phyloP scores from a whole-genome alignment of 2,329 filamentous ascomycete genomes.

The Colletotrichum simmondsii region DNA sequence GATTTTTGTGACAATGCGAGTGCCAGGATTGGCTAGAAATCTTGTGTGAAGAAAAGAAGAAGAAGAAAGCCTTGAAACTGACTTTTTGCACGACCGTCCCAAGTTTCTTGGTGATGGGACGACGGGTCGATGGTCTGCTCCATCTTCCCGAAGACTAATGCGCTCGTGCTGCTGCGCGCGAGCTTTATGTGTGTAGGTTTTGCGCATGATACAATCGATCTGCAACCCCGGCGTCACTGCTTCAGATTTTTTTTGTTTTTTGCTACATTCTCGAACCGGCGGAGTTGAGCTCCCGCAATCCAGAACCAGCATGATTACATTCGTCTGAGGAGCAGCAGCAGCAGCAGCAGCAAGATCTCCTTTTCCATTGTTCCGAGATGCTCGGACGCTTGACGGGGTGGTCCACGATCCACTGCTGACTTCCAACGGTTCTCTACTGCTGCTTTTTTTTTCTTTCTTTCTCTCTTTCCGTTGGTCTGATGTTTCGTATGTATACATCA shows the following conservation, averaged over 20 bases:
- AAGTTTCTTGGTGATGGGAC: conserved; percentile 13
- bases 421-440: not conserved
- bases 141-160: conserved; percentile 5
- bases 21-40: not conserved
- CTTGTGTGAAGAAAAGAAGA: not conserved
- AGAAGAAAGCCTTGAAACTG: conserved; percentile 16
- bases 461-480: not conserved
- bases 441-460: not conserved
- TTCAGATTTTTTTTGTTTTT: conserved; percentile 11
- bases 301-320: conserved; percentile 8
- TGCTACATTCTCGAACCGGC: not conserved
- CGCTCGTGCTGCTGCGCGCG: conserved; percentile 1
- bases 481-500: conserved; percentile 4
- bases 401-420: no score
- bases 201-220: conserved; percentile 31
- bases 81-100: conserved; percentile 26
- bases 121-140: conserved; percentile 17
- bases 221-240: conserved; percentile 32
- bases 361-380: not conserved
- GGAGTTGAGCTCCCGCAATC: not conserved
- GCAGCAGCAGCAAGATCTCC: not conserved
- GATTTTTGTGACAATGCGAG: not conserved
- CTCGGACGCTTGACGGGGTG: not conserved
- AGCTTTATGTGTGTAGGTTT: conserved; percentile 24
- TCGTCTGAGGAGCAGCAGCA: conserved; percentile 12